Percentiles rank a stretch among this genome's conserved stretches.
These are phyloP conservation scores for Neocucurbitaria cava DNA, from an alignment of 2,329 filamentous ascomycete genomes.

Conservation along the genomic window DNA sequence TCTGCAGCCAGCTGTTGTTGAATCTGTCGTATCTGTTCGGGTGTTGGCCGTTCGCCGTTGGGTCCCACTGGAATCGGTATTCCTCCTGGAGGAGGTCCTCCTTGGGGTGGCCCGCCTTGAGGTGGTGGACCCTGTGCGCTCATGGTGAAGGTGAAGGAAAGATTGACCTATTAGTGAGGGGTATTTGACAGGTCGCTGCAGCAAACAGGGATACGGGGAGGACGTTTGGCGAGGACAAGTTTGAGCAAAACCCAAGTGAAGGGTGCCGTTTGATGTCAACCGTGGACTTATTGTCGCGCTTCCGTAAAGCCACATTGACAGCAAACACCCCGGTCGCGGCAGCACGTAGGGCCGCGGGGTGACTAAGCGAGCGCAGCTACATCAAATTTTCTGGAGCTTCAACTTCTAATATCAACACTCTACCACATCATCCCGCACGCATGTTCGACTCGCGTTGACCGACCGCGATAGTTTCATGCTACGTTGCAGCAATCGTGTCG, in stretches of 20 bases:
- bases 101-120: conserved; percentile 13
- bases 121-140: conserved; percentile 26
- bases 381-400: conserved; percentile 8
- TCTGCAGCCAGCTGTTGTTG: conserved; percentile 83
- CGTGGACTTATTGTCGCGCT: conserved; percentile 19
- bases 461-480: not conserved
- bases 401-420: not conserved
- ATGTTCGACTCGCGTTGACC: not conserved
- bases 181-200: not conserved
- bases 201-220: not conserved
- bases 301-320: conserved; percentile 26
- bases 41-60: conserved; percentile 66
- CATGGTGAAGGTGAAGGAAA: conserved; percentile 16
- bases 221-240: not conserved
- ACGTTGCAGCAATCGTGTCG: not conserved
- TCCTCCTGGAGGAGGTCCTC: conserved; percentile 26
- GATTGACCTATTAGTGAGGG: conserved; percentile 3
- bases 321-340: conserved; percentile 7
- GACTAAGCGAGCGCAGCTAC: conserved; percentile 9
- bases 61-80: conserved; percentile 34
- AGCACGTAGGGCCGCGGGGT: conserved; percentile 6
- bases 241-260: not conserved
- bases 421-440: not conserved
- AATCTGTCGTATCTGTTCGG: conserved; percentile 85
- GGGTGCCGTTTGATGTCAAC: conserved; percentile 1